Conservation (phyloP, 2,329 filamentous ascomycete genomes). For the Davidsoniella australis region DNA sequence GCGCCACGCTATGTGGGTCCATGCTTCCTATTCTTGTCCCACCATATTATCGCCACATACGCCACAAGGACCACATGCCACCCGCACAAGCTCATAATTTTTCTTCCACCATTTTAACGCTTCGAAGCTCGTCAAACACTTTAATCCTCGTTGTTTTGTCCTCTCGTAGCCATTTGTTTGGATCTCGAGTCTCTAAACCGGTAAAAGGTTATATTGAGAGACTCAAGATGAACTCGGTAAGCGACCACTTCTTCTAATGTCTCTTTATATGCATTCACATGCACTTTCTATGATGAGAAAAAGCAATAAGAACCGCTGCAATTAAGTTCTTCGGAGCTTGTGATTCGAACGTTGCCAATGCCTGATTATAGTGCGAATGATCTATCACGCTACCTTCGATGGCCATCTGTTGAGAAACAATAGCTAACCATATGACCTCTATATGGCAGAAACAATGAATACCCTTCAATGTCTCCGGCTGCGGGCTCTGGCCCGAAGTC, state of each 20-base stretch:
- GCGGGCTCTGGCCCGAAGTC: constrained; percentile 14
- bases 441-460: constrained; percentile 22
- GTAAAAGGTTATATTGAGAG: too few species aligned
- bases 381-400: neutral
- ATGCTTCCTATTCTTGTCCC: neutral
- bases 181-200: neutral
- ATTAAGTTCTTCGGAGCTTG: constrained; percentile 28
- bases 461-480: constrained; percentile 22
- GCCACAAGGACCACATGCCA: constrained; percentile 7
- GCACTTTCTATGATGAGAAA: constrained; percentile 23
- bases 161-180: neutral
- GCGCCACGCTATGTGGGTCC: too few species aligned
- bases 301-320: constrained; percentile 31
- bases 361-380: constrained; percentile 3
- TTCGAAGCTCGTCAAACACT: too few species aligned
- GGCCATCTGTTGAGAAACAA: constrained; percentile 11
- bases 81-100: neutral
- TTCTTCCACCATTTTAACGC: neutral
- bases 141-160: too few species aligned
- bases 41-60: neutral
- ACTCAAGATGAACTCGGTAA: constrained; percentile 13
- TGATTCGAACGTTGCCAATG: constrained; percentile 23
- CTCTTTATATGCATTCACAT: neutral
- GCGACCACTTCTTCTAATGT: neutral
- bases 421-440: constrained; percentile 10